phyloP scores from a whole-genome alignment of 345 rosid species.

The Euphorbia peplus region DNA sequence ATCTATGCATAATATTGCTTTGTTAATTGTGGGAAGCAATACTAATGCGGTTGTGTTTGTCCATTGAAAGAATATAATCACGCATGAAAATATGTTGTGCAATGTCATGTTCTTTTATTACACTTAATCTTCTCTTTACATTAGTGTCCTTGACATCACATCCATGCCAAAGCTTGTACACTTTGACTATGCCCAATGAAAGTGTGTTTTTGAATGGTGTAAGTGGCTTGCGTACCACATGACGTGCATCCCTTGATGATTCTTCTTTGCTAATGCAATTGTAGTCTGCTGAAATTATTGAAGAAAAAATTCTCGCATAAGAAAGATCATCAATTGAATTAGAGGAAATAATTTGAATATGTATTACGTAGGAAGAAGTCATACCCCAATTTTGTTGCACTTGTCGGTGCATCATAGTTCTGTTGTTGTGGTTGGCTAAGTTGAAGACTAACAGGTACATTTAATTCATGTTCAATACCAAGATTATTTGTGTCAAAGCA shows the following conservation, averaged over 20 bases:
- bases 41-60: neutral
- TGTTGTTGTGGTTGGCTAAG: slow-evolving; percentile 61
- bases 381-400: slow-evolving; percentile 59
- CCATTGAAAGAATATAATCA: neutral
- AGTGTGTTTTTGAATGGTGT: slow-evolving; percentile 28
- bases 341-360: neutral
- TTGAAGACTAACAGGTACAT: slow-evolving; percentile 56
- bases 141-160: slow-evolving; percentile 22
- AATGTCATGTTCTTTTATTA: slow-evolving; percentile 28
- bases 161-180: slow-evolving; percentile 22
- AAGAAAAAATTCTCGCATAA: slow-evolving; percentile 20
- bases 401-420: slow-evolving; percentile 38
- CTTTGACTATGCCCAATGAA: slow-evolving; percentile 31
- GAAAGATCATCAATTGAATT: slow-evolving; percentile 1
- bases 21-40: neutral
- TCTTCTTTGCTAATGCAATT: slow-evolving; percentile 44
- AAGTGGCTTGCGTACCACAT: slow-evolving; percentile 38
- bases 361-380: slow-evolving; percentile 29
- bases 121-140: slow-evolving; percentile 34
- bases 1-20: slow-evolving; percentile 1
- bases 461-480: slow-evolving; percentile 47
- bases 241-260: slow-evolving; percentile 26
- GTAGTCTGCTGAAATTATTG: slow-evolving; percentile 48
- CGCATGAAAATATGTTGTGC: slow-evolving; percentile 4
- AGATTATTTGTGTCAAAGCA: slow-evolving; percentile 45